Evolutionary conservation across 768 basidiomycete species (phyloP).

Genomic region (Astraeus odoratus): DNA sequence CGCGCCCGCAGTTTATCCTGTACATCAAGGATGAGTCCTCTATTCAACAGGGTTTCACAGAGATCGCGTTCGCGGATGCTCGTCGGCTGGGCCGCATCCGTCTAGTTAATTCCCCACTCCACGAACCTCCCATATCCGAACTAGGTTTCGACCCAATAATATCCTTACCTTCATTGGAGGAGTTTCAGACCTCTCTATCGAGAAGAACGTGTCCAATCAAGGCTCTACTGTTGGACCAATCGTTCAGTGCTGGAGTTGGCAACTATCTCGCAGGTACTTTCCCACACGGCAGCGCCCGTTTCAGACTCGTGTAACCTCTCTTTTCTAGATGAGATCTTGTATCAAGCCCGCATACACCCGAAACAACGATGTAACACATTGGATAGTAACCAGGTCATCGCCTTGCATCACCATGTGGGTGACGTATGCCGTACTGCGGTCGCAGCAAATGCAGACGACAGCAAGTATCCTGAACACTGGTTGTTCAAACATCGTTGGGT

Average conservation of each 20-base stretch:
- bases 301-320: background rate
- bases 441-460: constrained; percentile 61
- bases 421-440: constrained; percentile 58
- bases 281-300: background rate
- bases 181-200: constrained; percentile 41
- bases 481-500: constrained; percentile 68
- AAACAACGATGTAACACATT: constrained; percentile 58
- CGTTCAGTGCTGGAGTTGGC: constrained; percentile 74
- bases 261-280: constrained; percentile 73
- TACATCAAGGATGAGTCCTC: constrained; percentile 40
- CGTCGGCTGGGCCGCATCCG: constrained; percentile 67
- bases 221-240: constrained; percentile 70
- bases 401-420: constrained; percentile 45
- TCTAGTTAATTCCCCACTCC: constrained; percentile 47
- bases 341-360: constrained; percentile 68
- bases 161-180: constrained; percentile 50
- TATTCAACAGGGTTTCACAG: constrained; percentile 28
- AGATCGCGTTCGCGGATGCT: constrained; percentile 68
- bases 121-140: constrained; percentile 62
- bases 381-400: constrained; percentile 38
- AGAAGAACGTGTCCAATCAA: constrained; percentile 64
- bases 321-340: constrained; percentile 58
- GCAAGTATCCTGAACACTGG: constrained; percentile 62
- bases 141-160: constrained; percentile 77
- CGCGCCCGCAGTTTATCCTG: constrained; percentile 46